Percentiles rank a stretch among this genome's conserved stretches.
phyloP scores from a whole-genome alignment of 208 protist genomes.

The Vickermania spadyakhi region DNA sequence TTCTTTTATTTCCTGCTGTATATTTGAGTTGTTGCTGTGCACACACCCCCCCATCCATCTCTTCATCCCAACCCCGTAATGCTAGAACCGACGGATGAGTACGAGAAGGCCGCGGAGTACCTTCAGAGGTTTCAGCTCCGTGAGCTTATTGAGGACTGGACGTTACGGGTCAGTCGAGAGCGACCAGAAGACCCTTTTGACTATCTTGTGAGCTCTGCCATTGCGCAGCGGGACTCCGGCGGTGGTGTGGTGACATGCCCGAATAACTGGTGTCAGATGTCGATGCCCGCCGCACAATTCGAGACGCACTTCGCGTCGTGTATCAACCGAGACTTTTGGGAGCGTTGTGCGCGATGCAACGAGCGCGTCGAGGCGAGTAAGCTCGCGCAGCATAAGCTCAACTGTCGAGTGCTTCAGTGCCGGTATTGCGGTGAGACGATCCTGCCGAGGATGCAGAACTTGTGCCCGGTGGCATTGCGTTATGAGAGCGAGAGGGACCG shows the following conservation, averaged over 20 bases:
- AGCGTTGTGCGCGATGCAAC: constrained; percentile 60
- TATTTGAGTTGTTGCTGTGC: no score
- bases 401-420: constrained; percentile 53
- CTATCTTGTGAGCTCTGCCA: constrained; percentile 46
- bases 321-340: constrained; percentile 43
- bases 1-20: no score
- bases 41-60: no score
- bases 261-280: constrained; percentile 71
- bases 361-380: constrained; percentile 40
- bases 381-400: constrained; percentile 41
- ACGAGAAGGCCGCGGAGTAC: constrained; percentile 35
- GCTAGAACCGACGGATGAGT: constrained; percentile 6
- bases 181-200: constrained; percentile 52
- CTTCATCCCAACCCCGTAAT: neutral
- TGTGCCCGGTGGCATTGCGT: constrained; percentile 51
- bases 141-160: constrained; percentile 57
- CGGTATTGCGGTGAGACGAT: constrained; percentile 63
- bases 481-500: constrained; percentile 34
- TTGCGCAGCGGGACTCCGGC: constrained; percentile 28
- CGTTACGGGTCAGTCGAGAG: constrained; percentile 24
- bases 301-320: constrained; percentile 25
- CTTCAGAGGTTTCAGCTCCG: constrained; percentile 49
- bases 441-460: constrained; percentile 48
- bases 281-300: constrained; percentile 42
- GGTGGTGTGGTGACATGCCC: constrained; percentile 65